These are phyloP conservation scores for Aureobasidium uvarum DNA, from an alignment of 2,329 filamentous ascomycete genomes.

Conservation along the genomic window DNA sequence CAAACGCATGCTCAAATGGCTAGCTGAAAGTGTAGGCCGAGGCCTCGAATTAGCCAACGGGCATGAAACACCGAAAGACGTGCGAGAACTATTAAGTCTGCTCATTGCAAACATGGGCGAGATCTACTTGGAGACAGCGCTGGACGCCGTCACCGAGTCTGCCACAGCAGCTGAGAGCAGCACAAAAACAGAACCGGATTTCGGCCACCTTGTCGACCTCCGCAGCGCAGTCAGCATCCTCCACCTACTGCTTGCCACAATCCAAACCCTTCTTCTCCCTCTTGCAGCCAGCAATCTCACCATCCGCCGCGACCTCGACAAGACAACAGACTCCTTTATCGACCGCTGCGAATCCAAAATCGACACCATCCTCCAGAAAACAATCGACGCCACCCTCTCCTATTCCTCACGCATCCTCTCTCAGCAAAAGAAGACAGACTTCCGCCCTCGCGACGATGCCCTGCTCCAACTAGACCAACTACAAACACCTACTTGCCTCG, in stretches of 20 bases:
- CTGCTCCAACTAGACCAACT: conserved; percentile 65
- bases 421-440: conserved; percentile 83
- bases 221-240: conserved; percentile 83
- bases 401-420: conserved; percentile 72
- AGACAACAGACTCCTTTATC: conserved; percentile 70
- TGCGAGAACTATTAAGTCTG: conserved; percentile 77
- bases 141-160: conserved; percentile 69
- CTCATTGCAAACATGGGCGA: conserved; percentile 85
- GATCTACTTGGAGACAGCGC: conserved; percentile 66
- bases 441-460: conserved; percentile 79
- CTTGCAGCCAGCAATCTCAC: conserved; percentile 87
- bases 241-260: conserved; percentile 89
- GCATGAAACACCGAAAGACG: conserved; percentile 89
- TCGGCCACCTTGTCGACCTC: conserved; percentile 75
- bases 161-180: conserved; percentile 73
- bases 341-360: conserved; percentile 83
- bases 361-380: conserved; percentile 65
- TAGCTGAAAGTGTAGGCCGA: conserved; percentile 89
- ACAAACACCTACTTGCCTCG: conserved; percentile 80
- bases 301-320: conserved; percentile 84
- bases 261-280: conserved; percentile 84
- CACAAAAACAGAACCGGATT: conserved; percentile 77
- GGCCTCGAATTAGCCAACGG: conserved; percentile 86
- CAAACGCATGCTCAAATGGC: conserved; percentile 98
- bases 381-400: conserved; percentile 69